These are phyloP conservation scores for Friedmanniomyces simplex DNA, from an alignment of 495 filamentous ascomycete genomes.

Conservation along the genomic window DNA sequence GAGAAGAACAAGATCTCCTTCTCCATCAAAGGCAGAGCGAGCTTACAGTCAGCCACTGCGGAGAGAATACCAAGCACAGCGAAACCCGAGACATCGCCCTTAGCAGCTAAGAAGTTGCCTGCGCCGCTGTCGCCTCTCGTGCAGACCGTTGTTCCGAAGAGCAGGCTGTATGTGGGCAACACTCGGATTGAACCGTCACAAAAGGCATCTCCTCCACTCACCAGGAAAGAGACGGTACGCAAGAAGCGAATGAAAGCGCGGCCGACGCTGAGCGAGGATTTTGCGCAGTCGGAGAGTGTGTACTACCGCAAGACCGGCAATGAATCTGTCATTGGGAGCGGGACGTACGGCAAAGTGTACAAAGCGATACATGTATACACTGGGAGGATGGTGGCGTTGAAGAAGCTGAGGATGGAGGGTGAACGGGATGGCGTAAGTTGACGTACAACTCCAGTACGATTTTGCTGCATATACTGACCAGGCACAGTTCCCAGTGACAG, in stretches of 20 bases:
- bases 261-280: slow-evolving; percentile 58
- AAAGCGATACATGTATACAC: slow-evolving; percentile 96
- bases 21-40: slow-evolving; percentile 21
- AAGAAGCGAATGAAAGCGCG: slow-evolving; percentile 61
- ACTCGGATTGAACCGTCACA: slow-evolving; percentile 5
- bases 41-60: neutral
- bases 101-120: slow-evolving; percentile 11
- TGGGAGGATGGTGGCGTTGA: slow-evolving; percentile 78
- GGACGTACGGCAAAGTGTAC: slow-evolving; percentile 96
- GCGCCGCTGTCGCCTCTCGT: slow-evolving; percentile 15
- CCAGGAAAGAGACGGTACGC: slow-evolving; percentile 54
- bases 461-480: slow-evolving; percentile 16
- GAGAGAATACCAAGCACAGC: slow-evolving; percentile 3
- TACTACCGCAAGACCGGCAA: slow-evolving; percentile 89
- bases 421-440: slow-evolving; percentile 70
- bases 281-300: slow-evolving; percentile 69
- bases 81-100: slow-evolving; percentile 11
- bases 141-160: slow-evolving; percentile 15
- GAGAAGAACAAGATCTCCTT: slow-evolving; percentile 23
- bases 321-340: slow-evolving; percentile 86
- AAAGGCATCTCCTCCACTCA: slow-evolving; percentile 32
- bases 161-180: slow-evolving; percentile 20
- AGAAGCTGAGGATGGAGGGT: slow-evolving; percentile 90
- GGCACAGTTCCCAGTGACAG: slow-evolving; percentile 78
- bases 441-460: neutral